A percentile compares a stretch with the other conserved stretches of the same genome.
phyloP scores from a whole-genome alignment of 2,329 filamentous ascomycete genomes.

The Penicillium sp. region DNA sequence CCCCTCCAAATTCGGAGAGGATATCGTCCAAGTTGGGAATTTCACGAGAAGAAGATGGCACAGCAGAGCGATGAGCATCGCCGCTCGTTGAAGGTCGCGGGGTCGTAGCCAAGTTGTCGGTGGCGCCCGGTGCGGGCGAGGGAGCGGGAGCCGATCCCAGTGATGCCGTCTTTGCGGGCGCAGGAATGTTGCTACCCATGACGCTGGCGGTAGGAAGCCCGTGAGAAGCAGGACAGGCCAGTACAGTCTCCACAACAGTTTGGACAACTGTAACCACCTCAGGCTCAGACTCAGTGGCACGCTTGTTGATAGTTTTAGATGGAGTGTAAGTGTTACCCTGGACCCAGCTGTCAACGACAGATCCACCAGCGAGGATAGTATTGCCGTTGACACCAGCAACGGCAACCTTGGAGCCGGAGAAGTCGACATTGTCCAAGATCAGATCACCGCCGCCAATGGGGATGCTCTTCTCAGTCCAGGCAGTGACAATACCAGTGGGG shows the following conservation, averaged over 20 bases:
- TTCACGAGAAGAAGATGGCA: background rate
- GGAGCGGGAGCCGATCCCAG: slow-evolving; percentile 3
- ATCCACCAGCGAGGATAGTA: slow-evolving; percentile 66
- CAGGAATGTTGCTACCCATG: slow-evolving; percentile 6
- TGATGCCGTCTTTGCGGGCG: slow-evolving; percentile 1
- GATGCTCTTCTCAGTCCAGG: slow-evolving; percentile 63
- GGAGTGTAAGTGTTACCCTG: slow-evolving; percentile 73
- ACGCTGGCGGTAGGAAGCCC: slow-evolving; percentile 1
- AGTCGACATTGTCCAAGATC: slow-evolving; percentile 86
- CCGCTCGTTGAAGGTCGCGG: slow-evolving; percentile 6
- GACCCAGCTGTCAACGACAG: slow-evolving; percentile 68
- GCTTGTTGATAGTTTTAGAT: slow-evolving; percentile 25
- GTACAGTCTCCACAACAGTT: slow-evolving; percentile 31
- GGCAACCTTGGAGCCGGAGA: slow-evolving; percentile 66
- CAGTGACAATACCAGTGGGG: slow-evolving; percentile 71
- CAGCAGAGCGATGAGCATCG: background rate
- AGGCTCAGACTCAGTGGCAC: slow-evolving; percentile 21
- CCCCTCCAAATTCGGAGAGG: slow-evolving; percentile 11
- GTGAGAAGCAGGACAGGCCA: slow-evolving; percentile 20
- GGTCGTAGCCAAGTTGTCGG: background rate
- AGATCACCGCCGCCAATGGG: slow-evolving; percentile 74
- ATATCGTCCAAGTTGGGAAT: slow-evolving; percentile 14
- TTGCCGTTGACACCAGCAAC: slow-evolving; percentile 60
- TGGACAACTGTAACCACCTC: slow-evolving; percentile 24
- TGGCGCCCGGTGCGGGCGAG: background rate